Percentiles rank a stretch among this genome's conserved stretches.
phyloP scores from a whole-genome alignment of 495 filamentous ascomycete genomes.

The Penicillium mononematosum region DNA sequence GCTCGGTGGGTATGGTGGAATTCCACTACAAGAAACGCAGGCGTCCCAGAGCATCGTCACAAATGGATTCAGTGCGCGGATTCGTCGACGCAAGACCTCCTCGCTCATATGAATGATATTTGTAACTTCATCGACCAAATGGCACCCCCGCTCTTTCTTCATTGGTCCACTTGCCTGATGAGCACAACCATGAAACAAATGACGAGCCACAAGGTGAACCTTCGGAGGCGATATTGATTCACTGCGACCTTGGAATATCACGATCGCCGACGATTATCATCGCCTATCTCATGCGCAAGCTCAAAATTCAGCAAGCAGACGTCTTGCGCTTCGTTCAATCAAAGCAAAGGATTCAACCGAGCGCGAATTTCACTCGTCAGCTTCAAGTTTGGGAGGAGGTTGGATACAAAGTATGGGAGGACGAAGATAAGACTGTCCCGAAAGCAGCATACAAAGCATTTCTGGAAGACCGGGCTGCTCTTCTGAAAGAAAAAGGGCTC shows the following conservation, averaged over 20 bases:
- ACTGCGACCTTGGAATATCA: slow-evolving; percentile 39
- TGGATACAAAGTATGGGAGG: slow-evolving; percentile 36
- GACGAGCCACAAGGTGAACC: slow-evolving; percentile 1
- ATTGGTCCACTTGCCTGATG: slow-evolving; percentile 17
- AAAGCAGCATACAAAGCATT: slow-evolving; percentile 31
- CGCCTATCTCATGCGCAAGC: not conserved
- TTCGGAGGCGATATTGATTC: slow-evolving; percentile 29
- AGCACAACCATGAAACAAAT: slow-evolving; percentile 17
- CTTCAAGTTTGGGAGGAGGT: slow-evolving; percentile 8
- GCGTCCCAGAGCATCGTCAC: slow-evolving; percentile 30
- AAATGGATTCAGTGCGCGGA: slow-evolving; percentile 38
- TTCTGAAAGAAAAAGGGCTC: not conserved
- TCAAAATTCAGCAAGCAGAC: not conserved
- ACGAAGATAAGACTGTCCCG: slow-evolving; percentile 27
- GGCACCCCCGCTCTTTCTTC: slow-evolving; percentile 23
- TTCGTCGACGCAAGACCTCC: slow-evolving; percentile 35
- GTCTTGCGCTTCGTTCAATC: not conserved
- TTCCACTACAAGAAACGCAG: slow-evolving; percentile 25
- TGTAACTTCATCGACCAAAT: slow-evolving; percentile 45
- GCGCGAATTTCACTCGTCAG: not conserved
- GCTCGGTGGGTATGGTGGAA: slow-evolving; percentile 28
- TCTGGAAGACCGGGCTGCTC: slow-evolving; percentile 22
- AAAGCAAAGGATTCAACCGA: not conserved
- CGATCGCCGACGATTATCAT: slow-evolving; percentile 39
- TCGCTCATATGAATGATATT: slow-evolving; percentile 30